A percentile compares a stretch with the other conserved stretches of the same genome.
phyloP scores from a whole-genome alignment of 139 green algal species.

The Tetradesmus obliquus region DNA sequence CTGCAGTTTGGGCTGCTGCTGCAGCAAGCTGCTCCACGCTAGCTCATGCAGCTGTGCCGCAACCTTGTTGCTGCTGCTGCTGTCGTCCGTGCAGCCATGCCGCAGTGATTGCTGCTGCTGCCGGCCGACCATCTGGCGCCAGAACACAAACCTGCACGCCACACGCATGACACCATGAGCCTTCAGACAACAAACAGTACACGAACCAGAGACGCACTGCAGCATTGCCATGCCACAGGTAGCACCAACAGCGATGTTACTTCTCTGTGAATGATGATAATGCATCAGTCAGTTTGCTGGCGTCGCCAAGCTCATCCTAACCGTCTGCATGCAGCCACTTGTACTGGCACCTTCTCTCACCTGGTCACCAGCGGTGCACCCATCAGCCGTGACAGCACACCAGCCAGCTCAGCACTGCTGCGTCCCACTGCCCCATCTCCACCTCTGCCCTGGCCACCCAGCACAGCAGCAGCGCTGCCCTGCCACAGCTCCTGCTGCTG shows the following conservation, averaged over 20 bases:
- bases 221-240: too few species aligned
- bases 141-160: constrained; percentile 17
- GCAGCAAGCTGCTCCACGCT: constrained; percentile 14
- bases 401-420: background rate
- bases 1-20: background rate
- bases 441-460: background rate
- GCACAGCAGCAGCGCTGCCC: background rate
- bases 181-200: background rate
- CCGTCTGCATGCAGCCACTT: too few species aligned
- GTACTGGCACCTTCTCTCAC: background rate
- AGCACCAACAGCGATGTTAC: too few species aligned
- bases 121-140: background rate
- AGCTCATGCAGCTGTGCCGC: constrained; percentile 14
- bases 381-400: constrained; percentile 11
- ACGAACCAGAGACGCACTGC: too few species aligned
- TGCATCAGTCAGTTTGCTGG: too few species aligned
- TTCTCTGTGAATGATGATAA: too few species aligned
- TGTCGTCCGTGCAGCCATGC: background rate
- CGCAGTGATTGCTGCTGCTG: background rate
- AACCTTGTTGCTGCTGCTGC: background rate
- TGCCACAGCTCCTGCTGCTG: background rate
- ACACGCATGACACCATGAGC: background rate
- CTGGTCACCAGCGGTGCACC: background rate
- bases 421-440: background rate
- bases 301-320: too few species aligned